Conservation (phyloP, 768 basidiomycete species). For the Cyclocybe cylindracea region DNA sequence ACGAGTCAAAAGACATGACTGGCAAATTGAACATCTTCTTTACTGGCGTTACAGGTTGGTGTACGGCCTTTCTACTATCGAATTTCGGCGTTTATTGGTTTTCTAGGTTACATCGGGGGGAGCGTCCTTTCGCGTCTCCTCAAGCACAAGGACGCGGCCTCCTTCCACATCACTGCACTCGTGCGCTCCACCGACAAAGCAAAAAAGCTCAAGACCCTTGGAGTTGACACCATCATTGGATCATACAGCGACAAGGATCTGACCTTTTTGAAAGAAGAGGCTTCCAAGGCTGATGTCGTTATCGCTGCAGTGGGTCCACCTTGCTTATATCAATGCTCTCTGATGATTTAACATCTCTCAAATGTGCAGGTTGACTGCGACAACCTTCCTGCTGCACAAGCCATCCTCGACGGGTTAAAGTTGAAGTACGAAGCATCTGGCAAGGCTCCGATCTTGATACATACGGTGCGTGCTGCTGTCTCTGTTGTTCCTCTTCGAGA, state of each 20-base stretch:
- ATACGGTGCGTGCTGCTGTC: constrained; percentile 37
- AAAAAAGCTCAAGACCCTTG: constrained; percentile 29
- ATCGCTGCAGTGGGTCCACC: constrained; percentile 36
- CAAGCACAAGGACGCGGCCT: constrained; percentile 38
- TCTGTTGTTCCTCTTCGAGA: background rate
- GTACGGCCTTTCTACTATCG: background rate
- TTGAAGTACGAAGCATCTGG: constrained; percentile 33
- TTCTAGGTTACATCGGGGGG: constrained; percentile 57
- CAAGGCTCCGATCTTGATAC: constrained; percentile 35
- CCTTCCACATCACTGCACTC: constrained; percentile 45
- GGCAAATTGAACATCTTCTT: constrained; percentile 41
- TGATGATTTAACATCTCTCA: background rate
- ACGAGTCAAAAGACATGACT: constrained; percentile 1
- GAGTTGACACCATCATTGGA: constrained; percentile 40
- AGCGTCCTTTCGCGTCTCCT: constrained; percentile 50
- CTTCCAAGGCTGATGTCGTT: constrained; percentile 46
- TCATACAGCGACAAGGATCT: constrained; percentile 38
- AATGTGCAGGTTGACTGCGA: constrained; percentile 37
- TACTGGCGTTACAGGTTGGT: constrained; percentile 47
- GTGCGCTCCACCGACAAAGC: constrained; percentile 45
- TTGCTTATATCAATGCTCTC: background rate
- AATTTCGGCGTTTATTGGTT: background rate
- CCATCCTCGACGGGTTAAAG: constrained; percentile 39
- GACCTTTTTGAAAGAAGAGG: constrained; percentile 30
- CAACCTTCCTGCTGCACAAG: constrained; percentile 36